Evolutionary conservation across 768 basidiomycete species (phyloP).

Genomic region (Tulasnella sp.): DNA sequence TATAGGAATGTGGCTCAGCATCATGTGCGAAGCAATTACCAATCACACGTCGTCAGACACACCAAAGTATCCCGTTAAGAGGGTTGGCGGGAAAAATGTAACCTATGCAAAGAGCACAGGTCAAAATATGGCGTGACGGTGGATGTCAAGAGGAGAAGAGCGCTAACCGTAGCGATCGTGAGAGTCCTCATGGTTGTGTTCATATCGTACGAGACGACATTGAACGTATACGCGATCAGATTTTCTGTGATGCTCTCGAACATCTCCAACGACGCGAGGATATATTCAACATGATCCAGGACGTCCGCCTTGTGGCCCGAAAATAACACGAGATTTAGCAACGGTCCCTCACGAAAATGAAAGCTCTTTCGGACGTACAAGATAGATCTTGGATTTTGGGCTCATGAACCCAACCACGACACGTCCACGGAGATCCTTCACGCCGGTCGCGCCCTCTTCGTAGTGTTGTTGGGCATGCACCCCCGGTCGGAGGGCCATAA

Average conservation of each 20-base stretch:
- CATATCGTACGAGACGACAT: conserved; percentile 67
- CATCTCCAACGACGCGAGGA: conserved; percentile 59
- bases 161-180: not conserved
- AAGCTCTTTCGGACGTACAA: conserved; percentile 38
- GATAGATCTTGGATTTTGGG: conserved; percentile 57
- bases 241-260: conserved; percentile 62
- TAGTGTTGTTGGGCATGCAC: conserved; percentile 30
- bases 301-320: conserved; percentile 47
- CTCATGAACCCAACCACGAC: conserved; percentile 56
- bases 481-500: conserved; percentile 46
- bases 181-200: conserved; percentile 49
- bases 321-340: no score
- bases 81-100: conserved; percentile 57
- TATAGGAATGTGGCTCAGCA: no score
- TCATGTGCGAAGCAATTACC: not conserved
- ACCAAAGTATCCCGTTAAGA: conserved; percentile 65
- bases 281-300: conserved; percentile 66
- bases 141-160: no score
- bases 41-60: not conserved
- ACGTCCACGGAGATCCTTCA: no score
- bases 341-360: no score
- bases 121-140: conserved; percentile 33
- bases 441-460: no score
- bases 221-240: conserved; percentile 64
- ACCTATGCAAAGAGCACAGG: conserved; percentile 54